Percentiles rank a stretch among this genome's conserved stretches.
These are phyloP conservation scores for Hibiscus tridactylites DNA, from an alignment of 345 rosid species.

Conservation along the genomic window DNA sequence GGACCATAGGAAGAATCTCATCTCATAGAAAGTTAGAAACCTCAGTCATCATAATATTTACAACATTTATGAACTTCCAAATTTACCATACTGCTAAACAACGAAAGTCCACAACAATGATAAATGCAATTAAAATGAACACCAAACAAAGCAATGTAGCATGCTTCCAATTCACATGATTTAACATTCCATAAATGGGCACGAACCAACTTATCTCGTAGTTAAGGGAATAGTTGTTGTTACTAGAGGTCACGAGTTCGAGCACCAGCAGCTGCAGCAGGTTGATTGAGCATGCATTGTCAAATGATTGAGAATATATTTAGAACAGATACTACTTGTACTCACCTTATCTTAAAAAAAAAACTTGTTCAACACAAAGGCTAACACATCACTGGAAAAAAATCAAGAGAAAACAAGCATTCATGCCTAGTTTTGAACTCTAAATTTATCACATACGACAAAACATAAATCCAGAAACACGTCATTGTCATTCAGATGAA, in stretches of 20 bases:
- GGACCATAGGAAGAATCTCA: background rate
- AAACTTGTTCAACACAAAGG: background rate
- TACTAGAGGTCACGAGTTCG: too few relatives aligned
- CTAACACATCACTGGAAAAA: background rate
- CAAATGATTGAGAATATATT: too few relatives aligned
- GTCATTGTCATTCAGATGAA: background rate
- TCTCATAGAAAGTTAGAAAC: too few relatives aligned
- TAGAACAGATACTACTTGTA: too few relatives aligned
- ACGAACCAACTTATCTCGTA: too few relatives aligned
- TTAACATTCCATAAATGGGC: background rate
- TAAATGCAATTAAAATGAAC: background rate
- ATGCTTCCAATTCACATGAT: background rate
- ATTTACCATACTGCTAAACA: background rate
- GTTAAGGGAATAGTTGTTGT: too few relatives aligned
- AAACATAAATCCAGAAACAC: background rate
- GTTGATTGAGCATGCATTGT: too few relatives aligned
- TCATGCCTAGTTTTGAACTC: background rate
- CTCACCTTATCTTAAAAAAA: too few relatives aligned
- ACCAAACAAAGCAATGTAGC: background rate
- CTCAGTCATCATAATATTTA: background rate
- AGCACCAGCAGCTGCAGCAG: too few relatives aligned
- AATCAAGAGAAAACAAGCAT: background rate
- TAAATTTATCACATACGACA: background rate
- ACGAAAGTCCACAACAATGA: too few relatives aligned
- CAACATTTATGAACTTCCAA: background rate